Evolutionary conservation across 495 filamentous ascomycete species (phyloP).

Genomic region (Acidomyces sp.): DNA sequence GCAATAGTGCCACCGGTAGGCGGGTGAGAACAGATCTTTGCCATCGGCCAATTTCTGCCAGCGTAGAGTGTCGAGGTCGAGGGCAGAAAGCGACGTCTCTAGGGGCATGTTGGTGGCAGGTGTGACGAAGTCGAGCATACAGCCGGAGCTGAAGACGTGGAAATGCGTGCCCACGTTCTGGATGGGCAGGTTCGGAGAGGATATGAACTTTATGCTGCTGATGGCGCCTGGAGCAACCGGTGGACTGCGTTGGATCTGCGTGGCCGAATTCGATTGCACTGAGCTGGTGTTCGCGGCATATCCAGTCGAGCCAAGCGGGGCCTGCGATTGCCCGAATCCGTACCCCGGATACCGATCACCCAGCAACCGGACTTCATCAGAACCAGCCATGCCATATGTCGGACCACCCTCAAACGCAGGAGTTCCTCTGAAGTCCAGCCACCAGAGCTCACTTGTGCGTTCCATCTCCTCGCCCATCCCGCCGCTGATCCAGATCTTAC

Average conservation of each 20-base stretch:
- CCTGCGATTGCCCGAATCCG: constrained; percentile 9
- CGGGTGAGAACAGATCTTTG: constrained; percentile 73
- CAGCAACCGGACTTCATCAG: constrained; percentile 38
- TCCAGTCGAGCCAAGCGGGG: constrained; percentile 45
- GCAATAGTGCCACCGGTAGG: constrained; percentile 95
- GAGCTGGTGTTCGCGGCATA: constrained; percentile 85
- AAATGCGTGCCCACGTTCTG: constrained; percentile 85
- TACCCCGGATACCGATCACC: constrained; percentile 14
- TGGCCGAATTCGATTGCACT: constrained; percentile 48
- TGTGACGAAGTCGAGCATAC: constrained; percentile 83
- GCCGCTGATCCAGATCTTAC: constrained; percentile 93
- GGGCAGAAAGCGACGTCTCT: constrained; percentile 78
- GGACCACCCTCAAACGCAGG: constrained; percentile 67
- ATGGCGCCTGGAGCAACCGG: constrained; percentile 77
- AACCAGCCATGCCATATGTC: constrained; percentile 43
- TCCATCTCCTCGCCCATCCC: constrained; percentile 91
- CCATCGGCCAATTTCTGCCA: constrained; percentile 94
- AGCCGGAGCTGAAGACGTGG: constrained; percentile 85
- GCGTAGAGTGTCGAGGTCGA: constrained; percentile 71
- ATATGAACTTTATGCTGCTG: constrained; percentile 76
- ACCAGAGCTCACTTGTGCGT: constrained; percentile 87
- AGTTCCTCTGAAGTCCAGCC: constrained; percentile 83
- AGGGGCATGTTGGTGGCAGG: constrained; percentile 73
- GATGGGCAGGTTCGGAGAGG: constrained; percentile 74
- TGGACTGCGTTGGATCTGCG: constrained; percentile 43